Percentiles rank a stretch among this genome's conserved stretches.
Evolutionary conservation across 2,329 filamentous ascomycete species (phyloP).

Genomic region (Penicillium decumbens): DNA sequence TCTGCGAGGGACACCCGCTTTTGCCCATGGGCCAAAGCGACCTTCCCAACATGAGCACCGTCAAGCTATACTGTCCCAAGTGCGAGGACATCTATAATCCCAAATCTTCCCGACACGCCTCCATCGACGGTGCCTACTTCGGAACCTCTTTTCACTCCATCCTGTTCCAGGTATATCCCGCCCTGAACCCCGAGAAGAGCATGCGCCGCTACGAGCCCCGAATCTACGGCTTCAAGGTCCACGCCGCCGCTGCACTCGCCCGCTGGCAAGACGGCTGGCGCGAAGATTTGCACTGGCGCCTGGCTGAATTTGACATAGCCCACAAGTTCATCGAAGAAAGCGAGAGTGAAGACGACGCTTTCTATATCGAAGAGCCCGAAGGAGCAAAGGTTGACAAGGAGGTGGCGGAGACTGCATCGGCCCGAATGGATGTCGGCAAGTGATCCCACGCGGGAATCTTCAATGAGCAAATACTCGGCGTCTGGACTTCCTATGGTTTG

Average conservation of each 20-base stretch:
- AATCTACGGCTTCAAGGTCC: constrained; percentile 93
- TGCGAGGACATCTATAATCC: constrained; percentile 99
- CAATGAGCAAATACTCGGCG: constrained; percentile 24
- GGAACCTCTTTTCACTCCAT: constrained; percentile 98
- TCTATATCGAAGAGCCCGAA: constrained; percentile 39
- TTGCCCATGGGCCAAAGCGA: constrained; percentile 94
- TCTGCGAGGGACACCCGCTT: constrained; percentile 88
- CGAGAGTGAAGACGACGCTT: constrained; percentile 54
- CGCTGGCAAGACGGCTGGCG: constrained; percentile 84
- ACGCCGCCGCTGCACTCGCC: constrained; percentile 78
- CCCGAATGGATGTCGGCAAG: constrained; percentile 37
- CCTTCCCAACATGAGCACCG: constrained; percentile 77
- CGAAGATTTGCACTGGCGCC: constrained; percentile 73
- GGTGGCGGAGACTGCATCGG: constrained; percentile 30
- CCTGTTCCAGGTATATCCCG: constrained; percentile 95
- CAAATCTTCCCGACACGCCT: constrained; percentile 90
- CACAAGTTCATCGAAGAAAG: constrained; percentile 70
- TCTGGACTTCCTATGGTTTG: constrained; percentile 23
- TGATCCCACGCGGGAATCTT: constrained; percentile 19
- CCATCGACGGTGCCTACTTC: constrained; percentile 97
- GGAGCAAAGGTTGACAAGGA: constrained; percentile 30
- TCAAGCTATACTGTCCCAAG: constrained; percentile 94
- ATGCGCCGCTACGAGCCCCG: constrained; percentile 80
- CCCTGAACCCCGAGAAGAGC: constrained; percentile 80
- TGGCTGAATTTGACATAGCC: constrained; percentile 66